Evolutionary conservation across 2,329 filamentous ascomycete genomes (phyloP).

Genomic region (Lachnellula suecica): DNA sequence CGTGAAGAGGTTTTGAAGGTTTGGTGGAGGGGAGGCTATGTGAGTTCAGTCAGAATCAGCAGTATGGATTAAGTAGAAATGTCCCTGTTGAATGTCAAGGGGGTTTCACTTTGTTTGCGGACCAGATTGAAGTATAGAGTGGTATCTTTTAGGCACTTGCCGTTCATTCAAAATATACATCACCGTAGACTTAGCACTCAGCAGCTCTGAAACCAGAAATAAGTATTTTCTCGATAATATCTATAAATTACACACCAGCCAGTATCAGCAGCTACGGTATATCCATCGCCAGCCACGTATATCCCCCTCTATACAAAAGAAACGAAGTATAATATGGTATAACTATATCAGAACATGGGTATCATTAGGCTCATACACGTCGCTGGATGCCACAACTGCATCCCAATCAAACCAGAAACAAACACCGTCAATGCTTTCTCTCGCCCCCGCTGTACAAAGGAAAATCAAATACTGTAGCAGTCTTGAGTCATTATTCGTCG

Average conservation of each 20-base stretch:
- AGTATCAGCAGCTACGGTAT: neutral
- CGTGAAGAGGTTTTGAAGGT: no score
- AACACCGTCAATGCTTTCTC: constrained; percentile 3
- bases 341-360: constrained; percentile 15
- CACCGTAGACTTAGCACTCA: no score
- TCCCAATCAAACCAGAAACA: constrained; percentile 1
- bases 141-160: no score
- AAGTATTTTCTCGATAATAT: neutral
- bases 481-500: constrained; percentile 11
- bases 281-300: neutral
- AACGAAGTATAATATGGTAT: constrained; percentile 4
- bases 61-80: no score
- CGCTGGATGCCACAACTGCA: neutral
- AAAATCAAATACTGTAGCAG: no score
- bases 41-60: no score
- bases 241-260: neutral
- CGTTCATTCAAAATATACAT: no score
- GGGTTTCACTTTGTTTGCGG: no score
- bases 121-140: no score
- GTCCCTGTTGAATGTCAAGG: no score
- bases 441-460: neutral
- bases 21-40: no score
- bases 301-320: neutral
- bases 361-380: constrained; percentile 16
- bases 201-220: no score